Evolutionary conservation across 208 protist genomes (phyloP).

Genomic region (Leishmania braziliensis): DNA sequence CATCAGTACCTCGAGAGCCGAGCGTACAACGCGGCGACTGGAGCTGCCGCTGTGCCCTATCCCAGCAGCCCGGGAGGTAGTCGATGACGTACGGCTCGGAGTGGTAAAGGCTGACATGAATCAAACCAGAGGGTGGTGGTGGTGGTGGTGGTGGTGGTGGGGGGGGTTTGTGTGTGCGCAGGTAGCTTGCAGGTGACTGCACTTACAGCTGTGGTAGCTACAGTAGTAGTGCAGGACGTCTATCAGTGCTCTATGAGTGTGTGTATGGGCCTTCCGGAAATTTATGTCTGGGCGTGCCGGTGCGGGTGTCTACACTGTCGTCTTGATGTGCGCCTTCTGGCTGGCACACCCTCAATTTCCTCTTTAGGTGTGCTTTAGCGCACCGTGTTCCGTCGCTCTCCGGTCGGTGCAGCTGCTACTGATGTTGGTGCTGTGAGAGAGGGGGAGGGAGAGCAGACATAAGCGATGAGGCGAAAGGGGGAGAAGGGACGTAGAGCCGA

Average conservation of each 20-base stretch:
- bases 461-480: not conserved
- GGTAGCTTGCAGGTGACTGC: not conserved
- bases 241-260: not conserved
- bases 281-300: not conserved
- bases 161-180: not conserved
- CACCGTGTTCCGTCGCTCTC: not conserved
- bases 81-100: constrained; percentile 17
- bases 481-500: not conserved
- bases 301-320: not conserved
- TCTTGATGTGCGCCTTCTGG: not conserved
- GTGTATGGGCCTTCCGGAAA: not conserved
- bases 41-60: constrained; percentile 18
- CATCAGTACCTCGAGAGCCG: constrained; percentile 67
- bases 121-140: not conserved
- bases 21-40: constrained; percentile 66
- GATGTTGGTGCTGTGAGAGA: not conserved
- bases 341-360: not conserved
- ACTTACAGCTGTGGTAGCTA: not conserved
- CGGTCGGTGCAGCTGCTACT: not conserved
- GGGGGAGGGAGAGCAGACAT: not conserved
- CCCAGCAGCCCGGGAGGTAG: not conserved
- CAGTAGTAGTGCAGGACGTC: not conserved
- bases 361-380: not conserved
- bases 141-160: too few relatives aligned
- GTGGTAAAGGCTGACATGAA: constrained; percentile 39